Evolutionary conservation across 345 rosid genomes (phyloP).

Genomic region (Pistacia vera): DNA sequence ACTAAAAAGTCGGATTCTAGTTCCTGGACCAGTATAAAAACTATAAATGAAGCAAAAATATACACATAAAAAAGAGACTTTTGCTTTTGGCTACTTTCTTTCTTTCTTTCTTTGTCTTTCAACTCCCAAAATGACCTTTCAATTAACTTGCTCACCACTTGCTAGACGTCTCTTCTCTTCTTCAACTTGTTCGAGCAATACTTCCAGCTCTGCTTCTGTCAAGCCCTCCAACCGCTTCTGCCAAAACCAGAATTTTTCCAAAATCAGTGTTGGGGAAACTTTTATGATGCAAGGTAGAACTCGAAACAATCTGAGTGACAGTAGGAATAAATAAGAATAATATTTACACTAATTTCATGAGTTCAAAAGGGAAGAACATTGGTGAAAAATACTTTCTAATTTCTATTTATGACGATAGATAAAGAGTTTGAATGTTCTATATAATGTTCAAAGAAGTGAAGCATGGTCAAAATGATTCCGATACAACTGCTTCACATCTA

Average conservation of each 20-base stretch:
- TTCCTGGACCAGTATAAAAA: too few species aligned
- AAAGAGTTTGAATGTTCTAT: not conserved
- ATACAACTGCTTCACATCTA: too few species aligned
- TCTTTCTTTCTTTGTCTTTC: too few species aligned
- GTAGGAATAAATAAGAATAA: not conserved
- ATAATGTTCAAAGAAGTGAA: not conserved
- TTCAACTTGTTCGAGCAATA: constrained; percentile 88
- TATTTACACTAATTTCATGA: not conserved
- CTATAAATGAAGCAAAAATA: too few species aligned
- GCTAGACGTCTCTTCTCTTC: constrained; percentile 74
- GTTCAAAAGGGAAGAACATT: not conserved
- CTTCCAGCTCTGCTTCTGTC: constrained; percentile 85
- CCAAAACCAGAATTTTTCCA: constrained; percentile 8
- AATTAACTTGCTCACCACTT: constrained; percentile 50
- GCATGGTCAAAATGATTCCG: not conserved
- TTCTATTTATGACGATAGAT: not conserved
- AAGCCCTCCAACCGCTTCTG: constrained; percentile 92
- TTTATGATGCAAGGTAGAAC: not conserved
- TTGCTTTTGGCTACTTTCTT: too few species aligned
- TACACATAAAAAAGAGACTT: too few species aligned
- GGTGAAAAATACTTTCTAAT: not conserved
- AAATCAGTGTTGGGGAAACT: not conserved
- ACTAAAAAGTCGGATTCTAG: too few species aligned
- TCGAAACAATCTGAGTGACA: not conserved
- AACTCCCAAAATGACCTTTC: constrained; percentile 17